phyloP scores from a whole-genome alignment of 2,329 filamentous ascomycete species.

The Penicillium sp. region DNA sequence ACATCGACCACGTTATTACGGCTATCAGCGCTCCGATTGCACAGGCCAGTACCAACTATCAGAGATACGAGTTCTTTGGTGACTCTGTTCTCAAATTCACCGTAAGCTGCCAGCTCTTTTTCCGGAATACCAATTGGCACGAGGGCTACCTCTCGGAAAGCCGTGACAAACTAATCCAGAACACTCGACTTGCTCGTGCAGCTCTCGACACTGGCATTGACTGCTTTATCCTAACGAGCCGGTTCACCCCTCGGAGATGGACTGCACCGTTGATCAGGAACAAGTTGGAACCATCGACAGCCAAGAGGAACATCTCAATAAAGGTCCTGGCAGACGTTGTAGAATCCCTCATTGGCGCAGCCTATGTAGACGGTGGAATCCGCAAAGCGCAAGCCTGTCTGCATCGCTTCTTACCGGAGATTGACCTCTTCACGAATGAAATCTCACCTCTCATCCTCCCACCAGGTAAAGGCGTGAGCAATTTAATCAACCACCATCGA shows the following conservation, averaged over 20 bases:
- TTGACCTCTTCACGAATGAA: constrained; percentile 31
- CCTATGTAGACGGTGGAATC: constrained; percentile 68
- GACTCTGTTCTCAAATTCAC: constrained; percentile 79
- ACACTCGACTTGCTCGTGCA: constrained; percentile 67
- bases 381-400: constrained; percentile 64
- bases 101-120: constrained; percentile 64
- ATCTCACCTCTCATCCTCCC: constrained; percentile 3
- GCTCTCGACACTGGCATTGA: constrained; percentile 66
- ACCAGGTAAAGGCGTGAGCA: constrained; percentile 4
- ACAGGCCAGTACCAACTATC: constrained; percentile 66
- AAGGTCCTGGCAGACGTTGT: constrained; percentile 87
- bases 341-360: constrained; percentile 78
- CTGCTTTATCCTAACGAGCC: constrained; percentile 66
- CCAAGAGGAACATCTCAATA: constrained; percentile 57
- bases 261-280: constrained; percentile 60
- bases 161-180: constrained; percentile 72
- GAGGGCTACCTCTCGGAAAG: constrained; percentile 71
- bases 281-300: constrained; percentile 16
- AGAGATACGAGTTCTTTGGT: constrained; percentile 82
- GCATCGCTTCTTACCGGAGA: constrained; percentile 63
- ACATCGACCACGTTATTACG: constrained; percentile 59
- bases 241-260: constrained; percentile 73
- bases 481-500: constrained; percentile 15
- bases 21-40: constrained; percentile 70
- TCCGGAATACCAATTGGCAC: constrained; percentile 63